Evolutionary conservation across 805 yeast genomes (phyloP), one percentile per base, ranked within the genome.

Genomic region (Tetrapisispora nanseiensis): DNA sequence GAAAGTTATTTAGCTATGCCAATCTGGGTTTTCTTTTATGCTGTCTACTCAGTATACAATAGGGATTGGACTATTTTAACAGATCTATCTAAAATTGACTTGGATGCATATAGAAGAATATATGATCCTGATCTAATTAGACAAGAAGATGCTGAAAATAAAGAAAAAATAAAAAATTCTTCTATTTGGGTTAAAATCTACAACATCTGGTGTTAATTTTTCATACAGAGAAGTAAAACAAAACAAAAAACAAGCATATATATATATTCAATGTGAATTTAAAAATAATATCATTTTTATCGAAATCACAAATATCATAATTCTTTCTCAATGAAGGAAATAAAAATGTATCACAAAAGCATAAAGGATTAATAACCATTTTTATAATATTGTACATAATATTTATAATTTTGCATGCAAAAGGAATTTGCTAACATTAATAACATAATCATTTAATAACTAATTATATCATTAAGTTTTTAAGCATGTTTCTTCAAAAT

Each of bases 31-130:
- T 66, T 56, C 7, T 69, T 65, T 51, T 77, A 70, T 55, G 31
- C 75, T 20, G 69, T 66, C n/a, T 76, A 74, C 62, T 77, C 76
- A 67, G 26, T 73, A 11, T 72, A 65, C 58, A 63, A 59, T 36
- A 61, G 64, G 40, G 64, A 67, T 37, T 64, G 51, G 42, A 50
- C 50, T 6, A 52, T 66, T 23, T 49, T 63, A 48, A 59, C 63
- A 30, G 61, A 54, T 12, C 56, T 62, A 15, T 51, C 56, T 12
- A 67, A 68, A 30, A 60, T 71, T 23, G 75, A 71, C 51, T 56
- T 71, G 31, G 71, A 68, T 40, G 54, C 65, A 20, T 70, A 70
- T 31, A 65, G 75, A 59, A 61, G 65, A 15, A 37, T 50, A 6
- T 56, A 50, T 31, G 72, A 69, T 49, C 61, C 67, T 34, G 72